Evolutionary conservation across 1,284 basidiomycete genomes (phyloP), one percentile per base, ranked within the genome.

Genomic region (Ceratobasidium sp.): DNA sequence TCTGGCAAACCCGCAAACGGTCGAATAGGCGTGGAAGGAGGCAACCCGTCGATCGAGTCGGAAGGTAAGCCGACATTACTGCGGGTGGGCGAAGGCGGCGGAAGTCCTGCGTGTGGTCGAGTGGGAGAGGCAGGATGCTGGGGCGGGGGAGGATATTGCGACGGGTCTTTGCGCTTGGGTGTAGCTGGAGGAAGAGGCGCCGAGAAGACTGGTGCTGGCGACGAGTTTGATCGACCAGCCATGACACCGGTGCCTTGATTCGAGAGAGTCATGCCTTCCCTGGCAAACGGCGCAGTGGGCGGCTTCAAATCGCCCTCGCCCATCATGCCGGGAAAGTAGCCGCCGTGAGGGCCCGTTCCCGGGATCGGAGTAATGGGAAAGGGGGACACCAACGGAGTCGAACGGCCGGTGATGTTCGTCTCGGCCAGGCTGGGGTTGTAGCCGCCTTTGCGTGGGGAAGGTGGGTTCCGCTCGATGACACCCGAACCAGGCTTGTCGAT

Each of bases 401-500:
- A 52, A n/a, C 27, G 27, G 2, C 58, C 45, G 7, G 43, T 49
- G 2, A 50, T 7, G 55, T 57, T 15, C 1, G 40, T 29, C 20
- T 40, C 35, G 2, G 62, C 50, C 25, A 65, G 22, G 25, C 62
- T 65, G 4, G 62, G 32, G 13, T 25, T 22, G 35, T 53, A 65
- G 13, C 42, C 29, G 32, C 8, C 49, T 25, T 54, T 65, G 5
- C 62, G 49, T 42, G 62, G 62, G 12, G 57, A 62, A 25, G 45
- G 31, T 34, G 25, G n/a, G 22, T n/a, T 6, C 34, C 45, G 53
- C 5, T 65, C 62, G 38, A 65, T 65, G n/a, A 65, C 62, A 2
- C 62, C 62, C 2, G 62, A 65, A n/a, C 62, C 62, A 25, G 62
- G 62, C 32, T 65, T 71, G 27, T 79, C 79, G 20, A 79, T 71